phyloP scores from a whole-genome alignment of 1,284 basidiomycete species.

The Ganoderma sp. region DNA sequence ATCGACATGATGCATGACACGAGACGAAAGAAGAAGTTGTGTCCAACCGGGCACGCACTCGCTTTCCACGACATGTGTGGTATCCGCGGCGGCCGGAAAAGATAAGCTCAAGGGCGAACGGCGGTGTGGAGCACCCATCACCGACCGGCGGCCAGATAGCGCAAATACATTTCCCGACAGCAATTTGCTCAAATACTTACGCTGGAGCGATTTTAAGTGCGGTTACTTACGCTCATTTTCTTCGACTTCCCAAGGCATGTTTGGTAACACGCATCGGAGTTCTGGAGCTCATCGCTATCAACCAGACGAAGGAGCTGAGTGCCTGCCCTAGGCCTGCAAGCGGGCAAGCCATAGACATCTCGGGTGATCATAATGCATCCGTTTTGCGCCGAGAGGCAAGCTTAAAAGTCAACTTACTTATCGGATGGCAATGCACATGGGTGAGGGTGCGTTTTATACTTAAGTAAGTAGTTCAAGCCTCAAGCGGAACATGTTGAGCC shows the following conservation, averaged over 20 bases:
- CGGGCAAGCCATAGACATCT: neutral
- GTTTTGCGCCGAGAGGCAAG: too few relatives aligned
- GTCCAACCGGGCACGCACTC: neutral
- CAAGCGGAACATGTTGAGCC: neutral
- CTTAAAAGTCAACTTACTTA: too few relatives aligned
- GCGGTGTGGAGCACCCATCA: neutral
- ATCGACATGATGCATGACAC: neutral
- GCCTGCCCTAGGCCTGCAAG: too few relatives aligned
- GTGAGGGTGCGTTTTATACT: neutral
- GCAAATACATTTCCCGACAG: neutral
- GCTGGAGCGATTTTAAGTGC: neutral
- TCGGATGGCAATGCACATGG: too few relatives aligned
- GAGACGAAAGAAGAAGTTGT: neutral
- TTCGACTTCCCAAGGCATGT: neutral
- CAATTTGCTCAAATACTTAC: neutral
- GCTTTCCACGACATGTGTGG: neutral
- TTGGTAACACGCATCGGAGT: neutral
- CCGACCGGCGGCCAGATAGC: constrained; percentile 1
- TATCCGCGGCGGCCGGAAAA: neutral
- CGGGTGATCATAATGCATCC: too few relatives aligned
- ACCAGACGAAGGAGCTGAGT: neutral
- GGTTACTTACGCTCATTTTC: neutral
- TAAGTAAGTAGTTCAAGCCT: neutral
- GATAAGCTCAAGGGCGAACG: neutral
- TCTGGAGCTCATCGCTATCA: neutral